Base-by-base conservation (phyloP, 768 basidiomycete species). In the Pleurotus giganteus region DNA sequence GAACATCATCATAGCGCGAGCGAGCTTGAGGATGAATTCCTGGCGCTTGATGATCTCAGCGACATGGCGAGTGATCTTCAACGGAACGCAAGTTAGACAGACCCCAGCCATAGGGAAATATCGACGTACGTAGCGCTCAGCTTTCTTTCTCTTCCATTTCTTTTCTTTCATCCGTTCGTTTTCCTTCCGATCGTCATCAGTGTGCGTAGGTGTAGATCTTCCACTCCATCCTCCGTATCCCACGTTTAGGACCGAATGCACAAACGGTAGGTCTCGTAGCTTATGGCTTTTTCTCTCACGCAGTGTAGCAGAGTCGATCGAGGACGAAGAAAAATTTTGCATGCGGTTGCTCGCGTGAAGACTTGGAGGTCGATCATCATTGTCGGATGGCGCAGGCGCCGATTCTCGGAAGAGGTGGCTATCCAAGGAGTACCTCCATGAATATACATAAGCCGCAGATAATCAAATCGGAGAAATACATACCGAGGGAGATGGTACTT, bases 1-100 rank as follows among this genome's bases (percentile, higher is more conserved):
- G 60, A 90, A 92, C 82, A 89, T 90, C 89, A 94, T 94, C 78
- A 94, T 84, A 8, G 89, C 84, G 47, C 89, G 81, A 4, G 87
- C 82, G 26, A 94, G 81, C 74, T 92, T 93, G 68, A 92, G 71
- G 47, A 94, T 78, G 70, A 94, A 94, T 54, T 88, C 87, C 64
- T 95, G 90, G 29, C 92, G 78, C 60, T 84, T 82, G 27, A 91
- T 79, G 55, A 93, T 86, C 55, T 87, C 85, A 1, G 91, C 91
- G 26, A 93, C 86, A 60, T 94, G 90, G 51, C 84, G 85, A 21
- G 89, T 90, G 57, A 90, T 91, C 89, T 90, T 43, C 19, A 27
- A 41, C 12, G 29, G 53, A n/a, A 54, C n/a, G 19, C 6, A 39
- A 37, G 11, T 31, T 50, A 15, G 23, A 31, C 1, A 36, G 13